A percentile compares a stretch with the other conserved stretches of the same genome.
Conservation (phyloP, 2,329 filamentous ascomycete genomes). For the Leptographium radiaticola region DNA sequence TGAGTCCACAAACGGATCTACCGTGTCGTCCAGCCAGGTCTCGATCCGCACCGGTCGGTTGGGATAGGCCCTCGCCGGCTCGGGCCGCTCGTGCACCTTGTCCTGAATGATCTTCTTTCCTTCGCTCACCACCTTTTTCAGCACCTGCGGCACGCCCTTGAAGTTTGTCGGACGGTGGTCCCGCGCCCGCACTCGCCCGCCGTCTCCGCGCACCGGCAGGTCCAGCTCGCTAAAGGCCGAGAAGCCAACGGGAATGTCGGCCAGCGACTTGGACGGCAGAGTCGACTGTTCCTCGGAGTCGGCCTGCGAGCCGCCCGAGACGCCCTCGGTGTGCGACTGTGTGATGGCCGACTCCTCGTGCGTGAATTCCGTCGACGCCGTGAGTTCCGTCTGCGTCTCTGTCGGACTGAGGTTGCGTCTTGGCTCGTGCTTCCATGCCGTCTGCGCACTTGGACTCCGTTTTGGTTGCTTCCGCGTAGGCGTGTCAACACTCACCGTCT, state of each 20-base stretch:
- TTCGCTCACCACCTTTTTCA: constrained; percentile 51
- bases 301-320: constrained; percentile 17
- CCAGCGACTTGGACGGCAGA: constrained; percentile 36
- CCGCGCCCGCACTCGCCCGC: constrained; percentile 30
- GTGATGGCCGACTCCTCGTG: constrained; percentile 10
- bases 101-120: constrained; percentile 54
- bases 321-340: constrained; percentile 4
- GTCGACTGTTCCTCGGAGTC: constrained; percentile 27
- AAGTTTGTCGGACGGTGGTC: constrained; percentile 41
- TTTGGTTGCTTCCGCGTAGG: constrained; percentile 12
- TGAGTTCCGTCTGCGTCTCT: constrained; percentile 18
- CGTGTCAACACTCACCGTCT: constrained; percentile 13
- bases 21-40: constrained; percentile 49
- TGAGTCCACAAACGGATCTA: constrained; percentile 47
- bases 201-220: constrained; percentile 34
- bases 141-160: constrained; percentile 46
- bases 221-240: constrained; percentile 56
- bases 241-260: constrained; percentile 50
- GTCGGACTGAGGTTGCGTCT: constrained; percentile 17
- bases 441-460: neutral
- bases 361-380: constrained; percentile 15
- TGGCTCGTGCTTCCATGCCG: constrained; percentile 4
- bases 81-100: constrained; percentile 43
- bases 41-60: constrained; percentile 53
- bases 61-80: constrained; percentile 35